Percentiles rank a stretch among this genome's conserved stretches.
These are phyloP conservation scores for Articulospora tetracladia DNA, from an alignment of 495 filamentous ascomycete species.

Conservation along the genomic window DNA sequence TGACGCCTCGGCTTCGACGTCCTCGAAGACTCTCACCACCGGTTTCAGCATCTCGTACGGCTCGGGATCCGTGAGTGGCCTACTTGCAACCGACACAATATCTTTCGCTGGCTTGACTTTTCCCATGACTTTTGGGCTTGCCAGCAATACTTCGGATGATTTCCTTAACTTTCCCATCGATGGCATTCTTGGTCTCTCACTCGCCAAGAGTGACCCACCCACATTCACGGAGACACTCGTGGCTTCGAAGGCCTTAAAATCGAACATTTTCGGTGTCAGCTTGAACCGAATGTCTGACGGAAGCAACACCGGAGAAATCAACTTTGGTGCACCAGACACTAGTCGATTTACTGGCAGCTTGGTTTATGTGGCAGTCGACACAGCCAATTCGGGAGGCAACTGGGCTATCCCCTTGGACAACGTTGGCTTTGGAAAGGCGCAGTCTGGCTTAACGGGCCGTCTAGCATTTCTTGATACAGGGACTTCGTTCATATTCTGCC, in stretches of 20 bases:
- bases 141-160: conserved; percentile 58
- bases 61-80: conserved; percentile 62
- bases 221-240: conserved; percentile 61
- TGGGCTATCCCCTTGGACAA: conserved; percentile 72
- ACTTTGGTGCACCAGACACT: conserved; percentile 67
- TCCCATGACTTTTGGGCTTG: conserved; percentile 64
- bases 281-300: conserved; percentile 61
- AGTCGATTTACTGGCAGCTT: conserved; percentile 63
- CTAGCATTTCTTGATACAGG: conserved; percentile 77
- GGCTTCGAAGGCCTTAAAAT: conserved; percentile 49
- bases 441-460: conserved; percentile 42
- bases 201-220: conserved; percentile 41
- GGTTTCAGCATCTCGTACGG: conserved; percentile 65
- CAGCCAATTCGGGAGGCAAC: conserved; percentile 31
- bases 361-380: conserved; percentile 42
- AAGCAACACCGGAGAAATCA: conserved; percentile 67
- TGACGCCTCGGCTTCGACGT: conserved; percentile 54
- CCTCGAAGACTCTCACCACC: conserved; percentile 42
- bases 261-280: conserved; percentile 65
- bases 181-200: conserved; percentile 79
- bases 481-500: conserved; percentile 70
- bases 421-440: conserved; percentile 51
- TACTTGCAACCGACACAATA: conserved; percentile 58
- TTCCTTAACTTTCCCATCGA: conserved; percentile 78
- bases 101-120: conserved; percentile 60